phyloP scores from a whole-genome alignment of 139 green algal genomes.

The Trebouxia sp. region DNA sequence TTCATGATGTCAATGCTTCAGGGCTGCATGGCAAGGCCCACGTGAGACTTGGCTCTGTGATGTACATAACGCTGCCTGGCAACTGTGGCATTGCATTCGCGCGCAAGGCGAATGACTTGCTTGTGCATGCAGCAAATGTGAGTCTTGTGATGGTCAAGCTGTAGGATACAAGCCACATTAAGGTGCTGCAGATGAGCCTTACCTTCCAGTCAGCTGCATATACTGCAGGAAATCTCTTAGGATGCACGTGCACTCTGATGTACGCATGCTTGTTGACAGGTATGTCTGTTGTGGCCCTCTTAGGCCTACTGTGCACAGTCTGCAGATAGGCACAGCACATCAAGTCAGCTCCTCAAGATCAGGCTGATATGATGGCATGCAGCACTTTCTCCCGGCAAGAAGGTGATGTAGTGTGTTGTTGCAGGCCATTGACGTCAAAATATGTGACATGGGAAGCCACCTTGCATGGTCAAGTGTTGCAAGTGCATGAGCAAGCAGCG shows the following conservation, averaged over 20 bases:
- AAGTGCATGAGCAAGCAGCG: background rate
- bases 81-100: background rate
- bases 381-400: too few species aligned
- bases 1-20: too few species aligned
- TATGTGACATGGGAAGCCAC: background rate
- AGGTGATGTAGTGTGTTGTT: too few species aligned
- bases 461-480: background rate
- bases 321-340: too few species aligned
- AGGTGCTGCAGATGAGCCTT: background rate
- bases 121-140: background rate
- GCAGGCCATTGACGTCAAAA: too few species aligned
- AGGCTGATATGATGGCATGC: too few species aligned
- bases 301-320: constrained; percentile 8
- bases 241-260: constrained; percentile 74
- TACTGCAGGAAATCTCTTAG: constrained; percentile 73
- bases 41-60: too few species aligned
- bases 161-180: background rate
- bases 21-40: too few species aligned
- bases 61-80: too few species aligned
- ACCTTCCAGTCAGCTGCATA: constrained; percentile 46
- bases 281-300: constrained; percentile 25
- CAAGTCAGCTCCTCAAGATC: too few species aligned
- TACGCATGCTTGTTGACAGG: constrained; percentile 50
- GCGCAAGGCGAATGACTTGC: background rate
- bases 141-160: background rate